Evolutionary conservation across 202 grass and related monocot genomes (phyloP), one percentile per base, ranked within the genome.

Genomic region (Schoenoplectus tabernaemontani): DNA sequence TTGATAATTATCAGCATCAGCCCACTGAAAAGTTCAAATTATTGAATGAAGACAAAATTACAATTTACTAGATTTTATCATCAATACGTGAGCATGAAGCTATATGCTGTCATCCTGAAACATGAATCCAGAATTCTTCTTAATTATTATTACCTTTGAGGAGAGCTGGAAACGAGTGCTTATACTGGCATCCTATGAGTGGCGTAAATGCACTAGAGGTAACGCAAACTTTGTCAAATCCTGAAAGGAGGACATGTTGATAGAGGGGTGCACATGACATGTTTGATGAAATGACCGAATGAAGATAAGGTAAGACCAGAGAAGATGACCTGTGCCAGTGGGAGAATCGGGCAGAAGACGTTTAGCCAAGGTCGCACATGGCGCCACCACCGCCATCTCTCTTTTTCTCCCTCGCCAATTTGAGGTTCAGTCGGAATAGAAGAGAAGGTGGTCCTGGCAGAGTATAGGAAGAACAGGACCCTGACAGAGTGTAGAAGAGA

Each of bases 261-360:
- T 33, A 62, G 15, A 62, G 9, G 8, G 23, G 24, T 64, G 58
- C 56, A 79, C 22, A 62, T 16, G 26, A 79, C 19, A 43, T 28
- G 77, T 64, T 79, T n/a, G 77, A 30, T 32, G 36, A 79, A 61
- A 61, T 24, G 39, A 19, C 59, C 11, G 1, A 72, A 72, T 30
- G 77, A 64, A 62, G 22, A 26, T 58, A 54, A 47, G 17, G 24
- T 17, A 44, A 77, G 46, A 57, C 24, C 61, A 20, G 9, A 61
- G 41, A 63, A 43, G 51, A 60, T 61, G 56, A 79, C 76, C 76
- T 79, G n/a, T n/a, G n/a, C n/a, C n/a, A n/a, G 76, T 30, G 9
- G 57, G 37, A 61, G 77, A 63, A 22, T 47, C 19, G 20, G 37
- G 16, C 32, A 61, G 36, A 56, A 44, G 77, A 38, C 77, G 37